These are phyloP conservation scores for Suillus variegatus DNA, from an alignment of 768 basidiomycete species.

Conservation along the genomic window DNA sequence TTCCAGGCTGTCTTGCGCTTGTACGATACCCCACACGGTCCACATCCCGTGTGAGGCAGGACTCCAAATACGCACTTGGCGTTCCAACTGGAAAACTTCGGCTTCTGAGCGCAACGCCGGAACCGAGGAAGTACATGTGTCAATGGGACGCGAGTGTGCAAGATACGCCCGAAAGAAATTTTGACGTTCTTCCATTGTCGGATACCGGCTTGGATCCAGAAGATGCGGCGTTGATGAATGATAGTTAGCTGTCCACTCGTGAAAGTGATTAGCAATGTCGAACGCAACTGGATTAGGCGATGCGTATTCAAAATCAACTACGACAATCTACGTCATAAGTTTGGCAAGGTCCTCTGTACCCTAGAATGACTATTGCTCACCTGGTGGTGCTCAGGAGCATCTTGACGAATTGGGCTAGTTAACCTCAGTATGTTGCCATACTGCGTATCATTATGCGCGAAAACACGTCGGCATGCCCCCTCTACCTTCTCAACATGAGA, in stretches of 20 bases:
- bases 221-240: constrained; percentile 68
- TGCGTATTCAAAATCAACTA: constrained; percentile 98
- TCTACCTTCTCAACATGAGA: constrained; percentile 56
- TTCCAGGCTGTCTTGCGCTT: constrained; percentile 77
- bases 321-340: constrained; percentile 68
- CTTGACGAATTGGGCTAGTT: constrained; percentile 48
- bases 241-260: constrained; percentile 96
- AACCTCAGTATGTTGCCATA: constrained; percentile 90
- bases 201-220: constrained; percentile 67
- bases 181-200: constrained; percentile 65
- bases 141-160: constrained; percentile 41
- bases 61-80: constrained; percentile 85
- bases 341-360: constrained; percentile 14
- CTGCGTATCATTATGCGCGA: constrained; percentile 94
- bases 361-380: constrained; percentile 40
- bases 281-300: constrained; percentile 89
- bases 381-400: constrained; percentile 74
- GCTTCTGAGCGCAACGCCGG: constrained; percentile 33
- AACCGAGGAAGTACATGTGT: constrained; percentile 12
- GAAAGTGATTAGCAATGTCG: constrained; percentile 97
- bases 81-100: constrained; percentile 62
- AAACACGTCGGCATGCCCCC: constrained; percentile 67
- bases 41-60: constrained; percentile 91
- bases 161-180: constrained; percentile 91
- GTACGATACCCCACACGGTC: constrained; percentile 94